Percentiles rank a stretch among this genome's conserved stretches.
phyloP scores from a whole-genome alignment of 441 rosid genomes.

The Erodium chrysanthum region DNA sequence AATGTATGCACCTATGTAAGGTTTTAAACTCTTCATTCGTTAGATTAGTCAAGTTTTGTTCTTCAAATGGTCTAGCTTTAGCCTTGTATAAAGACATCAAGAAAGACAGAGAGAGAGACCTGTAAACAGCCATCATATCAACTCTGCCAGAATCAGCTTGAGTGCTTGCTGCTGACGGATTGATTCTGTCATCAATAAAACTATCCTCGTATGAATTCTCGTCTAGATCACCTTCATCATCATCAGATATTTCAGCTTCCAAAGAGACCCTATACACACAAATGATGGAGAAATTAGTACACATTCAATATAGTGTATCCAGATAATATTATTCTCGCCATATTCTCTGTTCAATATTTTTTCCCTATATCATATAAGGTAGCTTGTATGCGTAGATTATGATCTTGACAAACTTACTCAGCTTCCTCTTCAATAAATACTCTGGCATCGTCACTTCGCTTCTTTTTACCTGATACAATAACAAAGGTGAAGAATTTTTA shows the following conservation, averaged over 20 bases:
- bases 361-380: slow-evolving; percentile 5
- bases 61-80: neutral
- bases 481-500: slow-evolving; percentile 14
- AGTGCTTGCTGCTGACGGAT: slow-evolving; percentile 45
- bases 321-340: neutral
- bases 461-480: slow-evolving; percentile 46
- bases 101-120: slow-evolving; percentile 28
- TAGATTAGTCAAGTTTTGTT: neutral
- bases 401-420: slow-evolving; percentile 48
- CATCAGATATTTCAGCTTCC: slow-evolving; percentile 55
- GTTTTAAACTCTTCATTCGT: neutral
- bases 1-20: neutral
- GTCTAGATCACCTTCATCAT: slow-evolving; percentile 45
- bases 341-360: neutral
- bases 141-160: slow-evolving; percentile 46
- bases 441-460: slow-evolving; percentile 28
- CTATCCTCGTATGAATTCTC: slow-evolving; percentile 54
- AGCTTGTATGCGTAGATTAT: neutral
- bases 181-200: slow-evolving; percentile 74
- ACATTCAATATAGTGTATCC: slow-evolving; percentile 2
- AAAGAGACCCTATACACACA: slow-evolving; percentile 55
- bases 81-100: neutral
- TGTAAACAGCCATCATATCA: slow-evolving; percentile 89
- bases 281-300: slow-evolving; percentile 13
- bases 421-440: slow-evolving; percentile 79